Conservation (phyloP, 2,329 filamentous ascomycete genomes). For the Emergomyces pasteurianus region DNA sequence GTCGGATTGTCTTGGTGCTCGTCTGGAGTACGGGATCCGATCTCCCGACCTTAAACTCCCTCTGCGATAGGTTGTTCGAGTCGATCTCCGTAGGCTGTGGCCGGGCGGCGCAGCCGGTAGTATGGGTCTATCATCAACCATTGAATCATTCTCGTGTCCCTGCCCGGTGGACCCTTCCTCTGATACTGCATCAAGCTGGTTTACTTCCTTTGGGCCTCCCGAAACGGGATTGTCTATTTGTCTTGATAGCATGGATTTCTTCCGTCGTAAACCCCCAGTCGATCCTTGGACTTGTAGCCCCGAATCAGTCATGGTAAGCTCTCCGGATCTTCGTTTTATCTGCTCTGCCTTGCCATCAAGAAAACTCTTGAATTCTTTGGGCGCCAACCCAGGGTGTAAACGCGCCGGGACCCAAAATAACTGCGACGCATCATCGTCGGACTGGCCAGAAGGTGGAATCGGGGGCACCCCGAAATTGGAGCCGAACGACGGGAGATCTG, state of each 20-base stretch:
- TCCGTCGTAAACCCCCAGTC: conserved; percentile 56
- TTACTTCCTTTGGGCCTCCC: background rate
- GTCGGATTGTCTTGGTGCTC: conserved; percentile 53
- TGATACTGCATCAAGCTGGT: conserved; percentile 7
- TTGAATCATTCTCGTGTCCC: conserved; percentile 3
- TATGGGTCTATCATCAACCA: conserved; percentile 68
- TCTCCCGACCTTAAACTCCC: conserved; percentile 76
- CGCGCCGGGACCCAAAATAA: conserved; percentile 93
- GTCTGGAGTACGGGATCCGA: conserved; percentile 61
- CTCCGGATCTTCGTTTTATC: conserved; percentile 73
- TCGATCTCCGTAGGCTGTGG: conserved; percentile 75
- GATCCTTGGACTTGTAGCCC: conserved; percentile 43
- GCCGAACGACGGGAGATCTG: conserved; percentile 35
- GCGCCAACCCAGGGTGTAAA: conserved; percentile 86
- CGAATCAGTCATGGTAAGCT: conserved; percentile 51
- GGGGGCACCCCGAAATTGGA: conserved; percentile 30
- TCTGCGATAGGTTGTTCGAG: conserved; percentile 78
- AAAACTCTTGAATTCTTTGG: conserved; percentile 93
- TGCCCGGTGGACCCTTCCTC: conserved; percentile 7
- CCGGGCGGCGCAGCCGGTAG: conserved; percentile 62
- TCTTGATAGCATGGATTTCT: conserved; percentile 90
- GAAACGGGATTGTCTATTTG: conserved; percentile 64
- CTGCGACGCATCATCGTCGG: conserved; percentile 71
- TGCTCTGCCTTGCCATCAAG: conserved; percentile 85
- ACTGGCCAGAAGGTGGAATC: conserved; percentile 31